Conservation (phyloP, 2,329 filamentous ascomycete genomes). For the Sporothrix euskadiensis region DNA sequence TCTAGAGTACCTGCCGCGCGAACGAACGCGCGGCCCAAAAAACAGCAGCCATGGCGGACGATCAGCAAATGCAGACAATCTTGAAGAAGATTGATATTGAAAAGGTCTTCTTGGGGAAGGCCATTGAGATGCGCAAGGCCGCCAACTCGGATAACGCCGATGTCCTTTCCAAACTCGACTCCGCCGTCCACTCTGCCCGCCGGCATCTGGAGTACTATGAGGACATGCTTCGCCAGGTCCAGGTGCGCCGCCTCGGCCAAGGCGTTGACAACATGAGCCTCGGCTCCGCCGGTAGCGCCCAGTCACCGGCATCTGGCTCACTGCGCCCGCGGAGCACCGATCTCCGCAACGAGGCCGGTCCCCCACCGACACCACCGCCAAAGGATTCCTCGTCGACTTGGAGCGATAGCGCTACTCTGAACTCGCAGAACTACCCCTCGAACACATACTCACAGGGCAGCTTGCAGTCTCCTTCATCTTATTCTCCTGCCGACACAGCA, state of each 20-base stretch:
- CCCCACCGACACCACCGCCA: conserved; percentile 66
- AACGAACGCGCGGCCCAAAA: conserved; percentile 25
- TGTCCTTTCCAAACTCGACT: conserved; percentile 86
- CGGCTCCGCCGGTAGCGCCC: conserved; percentile 42
- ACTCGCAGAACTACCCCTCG: conserved; percentile 63
- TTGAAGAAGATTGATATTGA: conserved; percentile 97
- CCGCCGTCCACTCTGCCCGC: conserved; percentile 89
- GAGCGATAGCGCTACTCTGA: conserved; percentile 52
- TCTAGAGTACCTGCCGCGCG: conserved; percentile 25
- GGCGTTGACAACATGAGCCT: conserved; percentile 68
- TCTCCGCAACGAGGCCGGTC: conserved; percentile 47
- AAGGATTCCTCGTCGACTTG: conserved; percentile 61
- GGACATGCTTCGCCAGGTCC: conserved; percentile 83
- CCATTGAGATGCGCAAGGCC: conserved; percentile 83
- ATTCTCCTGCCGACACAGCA: conserved; percentile 24
- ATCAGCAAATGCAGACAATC: conserved; percentile 73
- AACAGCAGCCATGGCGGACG: conserved; percentile 59
- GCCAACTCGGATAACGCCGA: conserved; percentile 84
- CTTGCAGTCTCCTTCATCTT: conserved; percentile 33
- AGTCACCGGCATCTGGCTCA: conserved; percentile 25
- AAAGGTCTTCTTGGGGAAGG: conserved; percentile 90
- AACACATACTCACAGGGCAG: conserved; percentile 48
- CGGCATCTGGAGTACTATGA: conserved; percentile 88
- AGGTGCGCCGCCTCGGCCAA: conserved; percentile 73
- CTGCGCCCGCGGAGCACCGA: conserved; percentile 51